Conservation (phyloP, 2,329 filamentous ascomycete genomes). For the Calycina marina region DNA sequence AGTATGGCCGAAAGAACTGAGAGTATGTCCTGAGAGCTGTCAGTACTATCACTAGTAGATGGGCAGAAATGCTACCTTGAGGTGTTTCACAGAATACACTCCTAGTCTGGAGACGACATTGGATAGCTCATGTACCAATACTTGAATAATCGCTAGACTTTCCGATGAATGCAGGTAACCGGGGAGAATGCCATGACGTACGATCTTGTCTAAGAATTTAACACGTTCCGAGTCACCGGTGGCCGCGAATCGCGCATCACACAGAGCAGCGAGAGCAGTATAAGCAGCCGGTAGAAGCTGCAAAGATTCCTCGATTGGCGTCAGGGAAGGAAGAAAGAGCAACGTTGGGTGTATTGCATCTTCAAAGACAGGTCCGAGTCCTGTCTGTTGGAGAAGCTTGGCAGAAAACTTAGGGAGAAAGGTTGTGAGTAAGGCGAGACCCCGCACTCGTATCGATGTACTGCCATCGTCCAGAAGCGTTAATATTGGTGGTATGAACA, state of each 20-base stretch:
- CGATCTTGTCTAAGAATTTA: slow-evolving; percentile 35
- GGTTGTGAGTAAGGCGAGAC: slow-evolving; percentile 35
- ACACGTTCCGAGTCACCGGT: slow-evolving; percentile 13
- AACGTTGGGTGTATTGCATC: slow-evolving; percentile 57
- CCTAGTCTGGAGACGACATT: slow-evolving; percentile 40
- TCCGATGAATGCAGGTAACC: slow-evolving; percentile 44
- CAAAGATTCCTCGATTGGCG: slow-evolving; percentile 56
- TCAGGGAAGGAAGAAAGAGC: slow-evolving; percentile 63
- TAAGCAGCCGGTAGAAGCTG: slow-evolving; percentile 51
- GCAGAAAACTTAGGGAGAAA: slow-evolving; percentile 42
- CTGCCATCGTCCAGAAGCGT: slow-evolving; percentile 52
- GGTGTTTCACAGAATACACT: slow-evolving; percentile 49
- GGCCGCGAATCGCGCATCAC: slow-evolving; percentile 14
- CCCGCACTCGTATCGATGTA: slow-evolving; percentile 35
- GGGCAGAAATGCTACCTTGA: slow-evolving; percentile 48
- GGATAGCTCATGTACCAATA: slow-evolving; percentile 37
- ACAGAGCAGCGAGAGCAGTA: slow-evolving; percentile 46
- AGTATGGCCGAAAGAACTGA: slow-evolving; percentile 42
- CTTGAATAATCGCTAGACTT: slow-evolving; percentile 38
- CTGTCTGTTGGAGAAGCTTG: slow-evolving; percentile 41
- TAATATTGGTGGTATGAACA: slow-evolving; percentile 55
- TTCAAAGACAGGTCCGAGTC: slow-evolving; percentile 53
- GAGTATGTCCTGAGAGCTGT: slow-evolving; percentile 23
- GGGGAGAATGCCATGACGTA: slow-evolving; percentile 40
- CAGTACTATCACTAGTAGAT: background rate